Evolutionary conservation across 2,329 filamentous ascomycete genomes (phyloP), one percentile per base, ranked within the genome.

Genomic region (Cadophora sp.): DNA sequence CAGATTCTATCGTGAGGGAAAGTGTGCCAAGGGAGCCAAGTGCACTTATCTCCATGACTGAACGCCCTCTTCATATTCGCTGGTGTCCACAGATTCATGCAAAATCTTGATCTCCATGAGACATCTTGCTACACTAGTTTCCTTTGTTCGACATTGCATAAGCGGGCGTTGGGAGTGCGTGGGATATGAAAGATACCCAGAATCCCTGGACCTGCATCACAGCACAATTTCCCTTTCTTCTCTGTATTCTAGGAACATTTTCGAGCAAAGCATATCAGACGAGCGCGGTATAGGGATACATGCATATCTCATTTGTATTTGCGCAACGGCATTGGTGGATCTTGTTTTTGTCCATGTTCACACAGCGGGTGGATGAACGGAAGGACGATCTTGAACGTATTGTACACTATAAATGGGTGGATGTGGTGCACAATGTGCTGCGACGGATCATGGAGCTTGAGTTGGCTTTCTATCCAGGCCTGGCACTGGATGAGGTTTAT

Each of bases 1-100:
- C 78, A 85, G 85, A 24, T 93, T 92, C 78, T 93, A 84, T 83
- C 84, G 87, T 67, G 87, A 91, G 76, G 91, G 91, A 16, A 89
- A 89, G 76, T 93, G 91, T 79, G 87, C 87, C 7, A 90, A 92
- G 76, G 91, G 91, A 26, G 89, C 91, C 43, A 88, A 89, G 74
- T 93, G 91, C 80, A 92, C 91, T 1, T 93, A 91, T 78, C 85
- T 90, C 66, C 91, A 93, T 76, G 89, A 92, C 51, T 62, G 22
- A 40, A 22, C 24, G 27, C 7, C 27, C 7, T 22, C 29, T 34
- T 19, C 27, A 22, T 34, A n/a, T 19, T 16, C n/a, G 6, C 3
- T 14, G 11, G 19, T 56, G 29, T n/a, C 53, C 16, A 29, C 50
- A 53, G 50, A 53, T 29, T 53, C 24, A 29, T 53, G 50, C 29